phyloP scores from a whole-genome alignment of 805 yeast species.

The Saturnispora silvae region DNA sequence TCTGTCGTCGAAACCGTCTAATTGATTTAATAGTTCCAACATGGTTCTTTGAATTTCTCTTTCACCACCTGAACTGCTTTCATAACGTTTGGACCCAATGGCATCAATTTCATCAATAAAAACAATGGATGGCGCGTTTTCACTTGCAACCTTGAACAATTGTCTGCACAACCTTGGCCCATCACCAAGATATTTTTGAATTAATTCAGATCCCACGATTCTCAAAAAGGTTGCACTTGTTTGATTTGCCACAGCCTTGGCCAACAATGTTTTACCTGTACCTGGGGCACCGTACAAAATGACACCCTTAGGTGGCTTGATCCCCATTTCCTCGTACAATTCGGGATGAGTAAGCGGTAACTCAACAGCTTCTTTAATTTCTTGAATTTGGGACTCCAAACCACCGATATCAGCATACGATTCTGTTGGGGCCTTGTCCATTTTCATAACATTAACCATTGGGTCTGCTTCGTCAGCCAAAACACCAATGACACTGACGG shows the following conservation, averaged over 20 bases:
- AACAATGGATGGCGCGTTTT: slow-evolving; percentile 96
- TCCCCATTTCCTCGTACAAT: slow-evolving; percentile 96
- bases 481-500: slow-evolving; percentile 96
- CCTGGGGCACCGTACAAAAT: slow-evolving; percentile 97
- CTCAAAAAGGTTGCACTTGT: slow-evolving; percentile 93
- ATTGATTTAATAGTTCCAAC: slow-evolving; percentile 89
- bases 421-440: slow-evolving; percentile 96
- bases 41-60: slow-evolving; percentile 95
- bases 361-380: slow-evolving; percentile 94
- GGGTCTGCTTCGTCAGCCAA: slow-evolving; percentile 97
- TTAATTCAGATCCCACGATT: slow-evolving; percentile 93
- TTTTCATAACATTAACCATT: slow-evolving; percentile 93
- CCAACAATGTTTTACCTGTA: slow-evolving; percentile 90
- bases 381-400: slow-evolving; percentile 89
- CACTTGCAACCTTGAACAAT: slow-evolving; percentile 92
- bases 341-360: slow-evolving; percentile 95
- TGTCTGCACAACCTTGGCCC: slow-evolving; percentile 94
- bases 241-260: slow-evolving; percentile 97
- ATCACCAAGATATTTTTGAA: slow-evolving; percentile 94
- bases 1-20: slow-evolving; percentile 95
- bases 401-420: slow-evolving; percentile 97
- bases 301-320: slow-evolving; percentile 97
- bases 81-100: slow-evolving; percentile 96
- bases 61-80: slow-evolving; percentile 88
- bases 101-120: slow-evolving; percentile 98